Conservation (phyloP, 371 early-diverging fungal genomes). For the Furculomyces boomerangus region DNA sequence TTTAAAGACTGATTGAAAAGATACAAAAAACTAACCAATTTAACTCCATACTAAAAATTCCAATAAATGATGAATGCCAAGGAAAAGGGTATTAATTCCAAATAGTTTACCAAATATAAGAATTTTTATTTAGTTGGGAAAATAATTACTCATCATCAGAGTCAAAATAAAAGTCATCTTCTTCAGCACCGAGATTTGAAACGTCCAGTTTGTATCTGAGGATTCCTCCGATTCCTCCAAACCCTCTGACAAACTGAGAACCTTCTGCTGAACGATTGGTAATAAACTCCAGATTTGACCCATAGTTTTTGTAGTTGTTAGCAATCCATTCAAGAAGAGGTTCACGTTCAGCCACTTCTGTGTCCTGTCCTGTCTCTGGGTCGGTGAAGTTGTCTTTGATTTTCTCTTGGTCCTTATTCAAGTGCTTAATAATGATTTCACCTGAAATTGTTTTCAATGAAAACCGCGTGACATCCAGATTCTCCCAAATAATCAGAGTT, state of each 20-base stretch:
- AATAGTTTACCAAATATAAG: too few relatives aligned
- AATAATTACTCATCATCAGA: conserved; percentile 1
- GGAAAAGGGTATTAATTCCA: too few relatives aligned
- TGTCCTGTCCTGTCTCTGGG: conserved; percentile 30
- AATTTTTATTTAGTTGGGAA: too few relatives aligned
- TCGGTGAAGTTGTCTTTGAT: conserved; percentile 39
- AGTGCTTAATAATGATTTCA: conserved; percentile 44
- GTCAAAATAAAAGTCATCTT: conserved; percentile 18
- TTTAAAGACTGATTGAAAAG: too few relatives aligned
- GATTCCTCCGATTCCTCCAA: conserved; percentile 99
- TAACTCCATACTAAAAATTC: too few relatives aligned
- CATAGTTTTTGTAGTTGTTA: conserved; percentile 94
- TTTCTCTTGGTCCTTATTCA: conserved; percentile 72
- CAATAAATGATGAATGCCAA: too few relatives aligned
- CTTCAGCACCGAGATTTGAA: conserved; percentile 7
- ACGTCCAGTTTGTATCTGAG: conserved; percentile 84
- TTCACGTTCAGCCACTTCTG: conserved; percentile 1
- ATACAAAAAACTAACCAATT: too few relatives aligned
- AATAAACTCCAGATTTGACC: conserved; percentile 88
- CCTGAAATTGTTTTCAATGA: conserved; percentile 49
- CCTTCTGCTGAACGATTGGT: conserved; percentile 98
- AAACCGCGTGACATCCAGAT: conserved; percentile 58
- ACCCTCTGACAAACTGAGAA: conserved; percentile 97
- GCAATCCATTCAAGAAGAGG: conserved; percentile 94
- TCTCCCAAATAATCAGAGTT: conserved; percentile 95